phyloP scores from a whole-genome alignment of 768 basidiomycete species.

The Boletellus emodensis region DNA sequence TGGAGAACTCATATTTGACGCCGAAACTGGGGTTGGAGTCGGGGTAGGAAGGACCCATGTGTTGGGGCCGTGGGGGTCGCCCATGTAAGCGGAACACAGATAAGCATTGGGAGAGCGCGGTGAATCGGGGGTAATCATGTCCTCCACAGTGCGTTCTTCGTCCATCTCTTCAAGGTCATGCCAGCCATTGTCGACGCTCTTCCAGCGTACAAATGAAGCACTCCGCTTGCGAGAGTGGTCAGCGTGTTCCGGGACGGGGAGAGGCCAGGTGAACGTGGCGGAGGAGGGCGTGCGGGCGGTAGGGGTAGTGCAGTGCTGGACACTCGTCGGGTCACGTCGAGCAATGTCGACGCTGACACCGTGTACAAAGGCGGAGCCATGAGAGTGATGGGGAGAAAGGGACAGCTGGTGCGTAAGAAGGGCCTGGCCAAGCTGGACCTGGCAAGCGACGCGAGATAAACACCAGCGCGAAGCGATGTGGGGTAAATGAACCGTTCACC shows the following conservation, averaged over 20 bases:
- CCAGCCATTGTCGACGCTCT: constrained; percentile 26
- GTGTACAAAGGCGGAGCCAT: constrained; percentile 16
- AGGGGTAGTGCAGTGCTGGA: constrained; percentile 40
- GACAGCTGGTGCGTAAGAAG: constrained; percentile 34
- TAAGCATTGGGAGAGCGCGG: constrained; percentile 23
- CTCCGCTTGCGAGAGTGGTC: constrained; percentile 29
- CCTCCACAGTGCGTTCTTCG: constrained; percentile 45
- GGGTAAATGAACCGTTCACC: constrained; percentile 29
- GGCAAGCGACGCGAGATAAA: constrained; percentile 16
- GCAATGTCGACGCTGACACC: constrained; percentile 18
- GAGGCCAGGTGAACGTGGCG: constrained; percentile 30
- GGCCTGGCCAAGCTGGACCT: constrained; percentile 47
- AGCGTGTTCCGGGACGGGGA: constrained; percentile 18
- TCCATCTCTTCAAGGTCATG: constrained; percentile 38
- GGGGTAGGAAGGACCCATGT: constrained; percentile 25
- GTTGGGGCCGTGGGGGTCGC: constrained; percentile 10
- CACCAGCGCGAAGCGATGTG: constrained; percentile 9
- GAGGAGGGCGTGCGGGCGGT: constrained; percentile 35
- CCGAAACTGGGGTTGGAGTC: constrained; percentile 9
- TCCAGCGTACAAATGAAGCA: constrained; percentile 19
- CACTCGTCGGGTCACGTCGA: constrained; percentile 31
- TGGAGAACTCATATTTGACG: constrained; percentile 17
- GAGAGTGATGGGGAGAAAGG: constrained; percentile 18
- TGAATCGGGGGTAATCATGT: constrained; percentile 37
- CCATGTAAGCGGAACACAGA: constrained; percentile 22